Evolutionary conservation across 345 rosid species (phyloP).

Genomic region (Eucalyptus regnans): DNA sequence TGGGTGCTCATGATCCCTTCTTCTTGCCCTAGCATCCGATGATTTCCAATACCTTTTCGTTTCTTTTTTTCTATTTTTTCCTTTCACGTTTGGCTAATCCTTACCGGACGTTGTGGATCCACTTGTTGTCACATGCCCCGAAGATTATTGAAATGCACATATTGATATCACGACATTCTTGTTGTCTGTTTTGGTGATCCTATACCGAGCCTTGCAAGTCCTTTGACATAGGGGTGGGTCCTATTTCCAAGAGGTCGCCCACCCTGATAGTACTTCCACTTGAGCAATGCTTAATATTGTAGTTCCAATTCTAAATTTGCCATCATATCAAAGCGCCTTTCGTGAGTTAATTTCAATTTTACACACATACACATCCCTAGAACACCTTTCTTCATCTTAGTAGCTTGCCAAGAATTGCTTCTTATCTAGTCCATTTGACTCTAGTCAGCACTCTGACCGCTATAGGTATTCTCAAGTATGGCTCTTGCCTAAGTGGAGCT

Average conservation of each 20-base stretch:
- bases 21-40: neutral
- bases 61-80: no score
- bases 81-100: no score
- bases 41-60: neutral
- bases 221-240: neutral
- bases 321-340: rapidly evolving
- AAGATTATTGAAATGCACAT: no score
- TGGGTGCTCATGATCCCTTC: rapidly evolving
- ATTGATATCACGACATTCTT: no score
- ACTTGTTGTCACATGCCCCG: no score
- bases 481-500: neutral
- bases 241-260: neutral
- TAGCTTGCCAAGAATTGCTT: neutral
- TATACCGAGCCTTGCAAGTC: no score
- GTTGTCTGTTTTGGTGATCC: no score
- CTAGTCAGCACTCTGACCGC: rapidly evolving
- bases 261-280: neutral
- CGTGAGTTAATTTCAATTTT: neutral
- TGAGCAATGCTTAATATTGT: neutral
- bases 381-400: neutral
- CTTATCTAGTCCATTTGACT: no score
- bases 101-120: no score
- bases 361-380: neutral
- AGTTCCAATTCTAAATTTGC: neutral
- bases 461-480: no score